A percentile compares a stretch with the other conserved stretches of the same genome.
phyloP scores from a whole-genome alignment of 2,329 filamentous ascomycete species.

The Drechmeria coniospora region DNA sequence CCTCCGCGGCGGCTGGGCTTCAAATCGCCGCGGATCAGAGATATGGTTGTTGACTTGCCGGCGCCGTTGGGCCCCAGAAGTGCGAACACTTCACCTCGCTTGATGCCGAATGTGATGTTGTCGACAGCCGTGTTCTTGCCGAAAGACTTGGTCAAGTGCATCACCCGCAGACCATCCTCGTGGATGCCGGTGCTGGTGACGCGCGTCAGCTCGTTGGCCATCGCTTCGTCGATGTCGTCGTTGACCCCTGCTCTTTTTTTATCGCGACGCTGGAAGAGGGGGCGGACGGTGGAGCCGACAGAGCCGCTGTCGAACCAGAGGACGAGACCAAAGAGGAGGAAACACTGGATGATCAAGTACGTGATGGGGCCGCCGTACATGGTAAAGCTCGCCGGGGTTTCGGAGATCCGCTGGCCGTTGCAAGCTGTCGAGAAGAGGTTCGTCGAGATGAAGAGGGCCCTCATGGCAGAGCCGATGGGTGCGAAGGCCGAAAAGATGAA shows the following conservation, averaged over 20 bases:
- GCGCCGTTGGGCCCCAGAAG: slow-evolving; percentile 65
- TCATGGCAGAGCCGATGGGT: slow-evolving; percentile 60
- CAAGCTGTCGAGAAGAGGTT: slow-evolving; percentile 79
- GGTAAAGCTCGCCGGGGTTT: slow-evolving; percentile 53
- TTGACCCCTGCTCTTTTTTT: slow-evolving; percentile 13
- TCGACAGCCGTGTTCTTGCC: slow-evolving; percentile 66
- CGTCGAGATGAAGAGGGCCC: slow-evolving; percentile 59
- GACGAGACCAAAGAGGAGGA: slow-evolving; percentile 55
- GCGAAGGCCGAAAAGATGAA: slow-evolving; percentile 61
- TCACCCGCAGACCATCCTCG: slow-evolving; percentile 57
- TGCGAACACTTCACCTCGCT: slow-evolving; percentile 54
- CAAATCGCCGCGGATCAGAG: slow-evolving; percentile 59
- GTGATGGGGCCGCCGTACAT: slow-evolving; percentile 75
- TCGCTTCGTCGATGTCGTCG: slow-evolving; percentile 37
- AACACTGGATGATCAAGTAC: slow-evolving; percentile 61
- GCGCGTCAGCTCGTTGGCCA: slow-evolving; percentile 47
- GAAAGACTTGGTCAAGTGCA: slow-evolving; percentile 70
- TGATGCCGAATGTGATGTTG: slow-evolving; percentile 60
- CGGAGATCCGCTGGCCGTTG: slow-evolving; percentile 43
- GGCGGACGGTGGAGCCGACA: slow-evolving; percentile 35
- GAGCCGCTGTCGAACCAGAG: slow-evolving; percentile 71
- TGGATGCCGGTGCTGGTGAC: slow-evolving; percentile 27
- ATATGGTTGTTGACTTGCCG: slow-evolving; percentile 60
- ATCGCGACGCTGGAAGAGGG: slow-evolving; percentile 20
- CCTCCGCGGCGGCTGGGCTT: slow-evolving; percentile 37